phyloP scores from a whole-genome alignment of 805 yeast genomes.

The Starmerella floris region DNA sequence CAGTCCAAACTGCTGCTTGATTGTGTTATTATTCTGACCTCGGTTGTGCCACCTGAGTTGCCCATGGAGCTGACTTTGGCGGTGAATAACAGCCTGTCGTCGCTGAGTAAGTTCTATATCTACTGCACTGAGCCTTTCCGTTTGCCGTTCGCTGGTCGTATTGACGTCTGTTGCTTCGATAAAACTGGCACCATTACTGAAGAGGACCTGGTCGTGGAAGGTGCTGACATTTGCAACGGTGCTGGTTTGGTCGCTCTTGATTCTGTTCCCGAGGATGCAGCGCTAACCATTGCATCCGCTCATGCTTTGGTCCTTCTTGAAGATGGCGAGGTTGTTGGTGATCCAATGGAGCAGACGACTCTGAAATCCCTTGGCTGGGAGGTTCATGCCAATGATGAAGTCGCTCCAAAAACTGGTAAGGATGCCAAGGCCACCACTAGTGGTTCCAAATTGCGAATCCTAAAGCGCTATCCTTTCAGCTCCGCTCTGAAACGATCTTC shows the following conservation, averaged over 20 bases:
- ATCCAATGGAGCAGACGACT: constrained; percentile 98
- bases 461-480: constrained; percentile 93
- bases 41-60: constrained; percentile 97
- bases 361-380: constrained; percentile 76
- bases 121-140: constrained; percentile 98
- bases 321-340: constrained; percentile 96
- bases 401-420: constrained; percentile 33
- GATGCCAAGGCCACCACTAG: background rate
- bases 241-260: constrained; percentile 35
- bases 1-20: constrained; percentile 88
- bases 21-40: constrained; percentile 88
- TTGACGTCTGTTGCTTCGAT: constrained; percentile 96
- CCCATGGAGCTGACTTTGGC: constrained; percentile 99
- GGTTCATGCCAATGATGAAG: constrained; percentile 62
- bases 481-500: constrained; percentile 92
- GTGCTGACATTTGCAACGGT: constrained; percentile 66
- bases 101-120: constrained; percentile 73
- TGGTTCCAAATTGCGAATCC: constrained; percentile 45
- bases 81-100: constrained; percentile 79
- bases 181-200: constrained; percentile 97
- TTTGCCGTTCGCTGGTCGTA: constrained; percentile 93
- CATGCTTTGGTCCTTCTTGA: constrained; percentile 90
- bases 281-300: constrained; percentile 76
- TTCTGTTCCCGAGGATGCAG: constrained; percentile 40
- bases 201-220: constrained; percentile 91